phyloP scores from a whole-genome alignment of 2,329 filamentous ascomycete genomes.

The Tetracladium maxilliforme region DNA sequence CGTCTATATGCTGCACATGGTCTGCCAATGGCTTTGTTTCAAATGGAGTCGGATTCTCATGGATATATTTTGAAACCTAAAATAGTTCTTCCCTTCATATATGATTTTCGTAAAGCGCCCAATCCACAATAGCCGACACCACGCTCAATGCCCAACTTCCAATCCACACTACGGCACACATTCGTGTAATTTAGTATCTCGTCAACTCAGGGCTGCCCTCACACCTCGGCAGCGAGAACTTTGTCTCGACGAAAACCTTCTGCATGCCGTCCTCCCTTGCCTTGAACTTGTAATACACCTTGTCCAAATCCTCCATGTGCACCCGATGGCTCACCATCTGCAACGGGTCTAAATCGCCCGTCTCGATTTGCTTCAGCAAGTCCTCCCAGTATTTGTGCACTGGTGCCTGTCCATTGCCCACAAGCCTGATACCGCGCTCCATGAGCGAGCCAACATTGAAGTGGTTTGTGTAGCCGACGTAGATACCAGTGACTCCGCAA shows the following conservation, averaged over 20 bases:
- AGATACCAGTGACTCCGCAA: slow-evolving; percentile 62
- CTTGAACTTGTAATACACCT: slow-evolving; percentile 50
- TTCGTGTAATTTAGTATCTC: too few relatives aligned
- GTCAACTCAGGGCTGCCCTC: slow-evolving; percentile 27
- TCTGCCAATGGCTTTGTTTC: too few relatives aligned
- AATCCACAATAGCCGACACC: too few relatives aligned
- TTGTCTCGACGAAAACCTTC: slow-evolving; percentile 58
- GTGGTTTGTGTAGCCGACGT: slow-evolving; percentile 57
- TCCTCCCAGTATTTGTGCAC: slow-evolving; percentile 77
- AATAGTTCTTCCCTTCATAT: too few relatives aligned
- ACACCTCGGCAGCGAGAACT: slow-evolving; percentile 33
- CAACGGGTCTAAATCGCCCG: slow-evolving; percentile 55
- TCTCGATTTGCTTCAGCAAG: slow-evolving; percentile 52
- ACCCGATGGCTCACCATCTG: slow-evolving; percentile 75
- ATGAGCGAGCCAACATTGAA: slow-evolving; percentile 76
- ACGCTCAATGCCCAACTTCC: too few relatives aligned
- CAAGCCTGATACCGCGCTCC: slow-evolving; percentile 74
- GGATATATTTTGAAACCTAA: too few relatives aligned
- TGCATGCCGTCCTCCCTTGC: slow-evolving; percentile 56
- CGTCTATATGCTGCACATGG: too few relatives aligned
- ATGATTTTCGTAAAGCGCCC: too few relatives aligned
- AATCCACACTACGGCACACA: too few relatives aligned
- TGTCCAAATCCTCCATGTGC: slow-evolving; percentile 56
- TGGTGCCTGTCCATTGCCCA: slow-evolving; percentile 50
- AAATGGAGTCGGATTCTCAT: too few relatives aligned